These are phyloP conservation scores for Teunomyces panamensis DNA, from an alignment of 805 yeast genomes.

Conservation along the genomic window DNA sequence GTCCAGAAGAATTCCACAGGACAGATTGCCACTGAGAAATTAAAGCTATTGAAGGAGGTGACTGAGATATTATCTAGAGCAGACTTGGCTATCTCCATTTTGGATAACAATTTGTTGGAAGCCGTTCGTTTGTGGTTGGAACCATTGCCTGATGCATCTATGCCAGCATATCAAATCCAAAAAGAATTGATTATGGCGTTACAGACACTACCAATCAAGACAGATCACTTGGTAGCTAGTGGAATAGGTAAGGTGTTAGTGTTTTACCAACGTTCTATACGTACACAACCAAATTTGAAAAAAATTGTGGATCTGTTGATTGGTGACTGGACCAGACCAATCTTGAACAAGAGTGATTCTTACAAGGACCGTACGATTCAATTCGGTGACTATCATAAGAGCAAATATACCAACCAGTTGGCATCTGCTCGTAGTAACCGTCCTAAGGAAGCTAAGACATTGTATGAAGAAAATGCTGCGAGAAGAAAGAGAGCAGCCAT, in stretches of 20 bases:
- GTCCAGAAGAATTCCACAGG: conserved; percentile 59
- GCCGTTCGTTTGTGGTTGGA: conserved; percentile 96
- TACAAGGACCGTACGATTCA: conserved; percentile 82
- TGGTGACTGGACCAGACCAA: conserved; percentile 98
- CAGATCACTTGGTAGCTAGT: conserved; percentile 90
- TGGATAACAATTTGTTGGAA: conserved; percentile 90
- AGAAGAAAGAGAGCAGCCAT: conserved; percentile 94
- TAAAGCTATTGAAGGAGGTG: conserved; percentile 78
- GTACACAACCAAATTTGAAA: conserved; percentile 84
- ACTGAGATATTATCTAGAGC: conserved; percentile 73
- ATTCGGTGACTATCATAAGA: conserved; percentile 65
- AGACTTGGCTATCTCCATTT: conserved; percentile 83
- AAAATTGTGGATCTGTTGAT: conserved; percentile 86
- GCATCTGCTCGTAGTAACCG: conserved; percentile 27
- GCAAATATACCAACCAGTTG: conserved; percentile 45
- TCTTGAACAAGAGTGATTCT: conserved; percentile 91
- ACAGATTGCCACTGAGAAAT: conserved; percentile 70
- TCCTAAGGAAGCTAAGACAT: conserved; percentile 46
- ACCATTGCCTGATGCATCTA: conserved; percentile 95
- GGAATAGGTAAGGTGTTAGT: conserved; percentile 91
- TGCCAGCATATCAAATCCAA: conserved; percentile 97
- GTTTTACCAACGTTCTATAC: conserved; percentile 87
- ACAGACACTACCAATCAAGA: conserved; percentile 81
- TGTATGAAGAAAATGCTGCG: conserved; percentile 87
- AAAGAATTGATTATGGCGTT: conserved; percentile 77